Evolutionary conservation across 2,329 filamentous ascomycete species (phyloP).

Genomic region (Cordyceps pruinosa): DNA sequence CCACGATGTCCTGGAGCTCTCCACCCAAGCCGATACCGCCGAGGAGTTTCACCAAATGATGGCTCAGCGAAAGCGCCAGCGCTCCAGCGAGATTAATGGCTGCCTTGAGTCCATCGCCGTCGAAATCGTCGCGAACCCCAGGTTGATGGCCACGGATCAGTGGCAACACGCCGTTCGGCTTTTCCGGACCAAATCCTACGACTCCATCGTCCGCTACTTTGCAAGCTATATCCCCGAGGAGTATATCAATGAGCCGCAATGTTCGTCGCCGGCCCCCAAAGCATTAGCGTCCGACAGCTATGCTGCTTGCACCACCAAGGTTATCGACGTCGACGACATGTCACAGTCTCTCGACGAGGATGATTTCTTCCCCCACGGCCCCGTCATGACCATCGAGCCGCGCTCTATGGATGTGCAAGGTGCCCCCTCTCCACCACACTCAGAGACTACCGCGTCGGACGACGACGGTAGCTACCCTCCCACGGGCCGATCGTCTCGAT

Average conservation of each 20-base stretch:
- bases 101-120: conserved; percentile 51
- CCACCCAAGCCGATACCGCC: conserved; percentile 40
- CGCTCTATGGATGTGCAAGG: conserved; percentile 22
- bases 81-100: conserved; percentile 48
- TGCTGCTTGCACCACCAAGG: conserved; percentile 29
- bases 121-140: conserved; percentile 54
- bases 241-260: conserved; percentile 30
- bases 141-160: conserved; percentile 50
- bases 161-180: conserved; percentile 53
- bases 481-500: conserved; percentile 38
- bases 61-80: conserved; percentile 46
- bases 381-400: conserved; percentile 41
- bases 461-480: conserved; percentile 16
- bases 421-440: conserved; percentile 37
- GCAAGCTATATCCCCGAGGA: conserved; percentile 50
- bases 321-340: conserved; percentile 33
- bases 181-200: conserved; percentile 51
- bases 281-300: conserved; percentile 16
- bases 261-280: conserved; percentile 31
- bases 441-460: conserved; percentile 42
- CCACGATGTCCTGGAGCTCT: conserved; percentile 54
- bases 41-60: conserved; percentile 50
- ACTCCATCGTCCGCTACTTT: conserved; percentile 55
- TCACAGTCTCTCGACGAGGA: conserved; percentile 38
- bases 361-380: conserved; percentile 24